Evolutionary conservation across 208 protist species (phyloP).

Genomic region (Strigomonas oncopelti): DNA sequence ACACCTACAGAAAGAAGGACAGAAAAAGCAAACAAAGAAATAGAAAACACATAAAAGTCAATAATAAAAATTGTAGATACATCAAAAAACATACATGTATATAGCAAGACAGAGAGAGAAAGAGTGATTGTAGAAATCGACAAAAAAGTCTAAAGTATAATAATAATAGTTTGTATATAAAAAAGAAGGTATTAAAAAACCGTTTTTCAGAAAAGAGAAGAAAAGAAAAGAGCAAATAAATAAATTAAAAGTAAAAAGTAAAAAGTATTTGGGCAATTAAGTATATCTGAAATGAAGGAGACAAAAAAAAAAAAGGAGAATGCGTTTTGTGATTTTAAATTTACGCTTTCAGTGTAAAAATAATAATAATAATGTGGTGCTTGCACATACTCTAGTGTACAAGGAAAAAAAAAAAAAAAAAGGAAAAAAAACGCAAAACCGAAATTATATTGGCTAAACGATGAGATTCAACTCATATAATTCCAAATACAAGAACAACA

Average conservation of each 20-base stretch:
- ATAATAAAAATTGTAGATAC: too few relatives aligned
- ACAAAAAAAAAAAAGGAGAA: neutral
- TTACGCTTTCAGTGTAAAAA: slow-evolving; percentile 10
- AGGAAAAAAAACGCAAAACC: slow-evolving; percentile 5
- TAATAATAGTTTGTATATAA: slow-evolving; percentile 6
- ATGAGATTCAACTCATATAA: neutral
- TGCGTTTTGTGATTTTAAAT: neutral
- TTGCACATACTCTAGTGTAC: neutral
- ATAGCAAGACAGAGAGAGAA: too few relatives aligned
- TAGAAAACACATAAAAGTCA: slow-evolving; percentile 2
- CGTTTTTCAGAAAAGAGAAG: slow-evolving; percentile 5
- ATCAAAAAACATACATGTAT: too few relatives aligned
- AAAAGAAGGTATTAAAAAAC: too few relatives aligned
- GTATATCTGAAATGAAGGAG: neutral
- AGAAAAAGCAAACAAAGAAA: slow-evolving; percentile 9
- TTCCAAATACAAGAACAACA: slow-evolving; percentile 5
- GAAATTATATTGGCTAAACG: neutral
- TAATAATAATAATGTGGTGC: slow-evolving; percentile 3
- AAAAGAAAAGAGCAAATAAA: slow-evolving; percentile 7
- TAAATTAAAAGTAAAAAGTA: slow-evolving; percentile 7
- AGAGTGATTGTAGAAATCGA: too few relatives aligned
- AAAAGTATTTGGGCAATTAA: neutral
- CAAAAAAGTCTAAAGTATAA: too few relatives aligned
- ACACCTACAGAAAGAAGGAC: neutral
- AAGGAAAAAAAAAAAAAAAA: neutral